A percentile compares a stretch with the other conserved stretches of the same genome.
Conservation (phyloP, 768 basidiomycete species). For the Candolleomyces aberdarensis region DNA sequence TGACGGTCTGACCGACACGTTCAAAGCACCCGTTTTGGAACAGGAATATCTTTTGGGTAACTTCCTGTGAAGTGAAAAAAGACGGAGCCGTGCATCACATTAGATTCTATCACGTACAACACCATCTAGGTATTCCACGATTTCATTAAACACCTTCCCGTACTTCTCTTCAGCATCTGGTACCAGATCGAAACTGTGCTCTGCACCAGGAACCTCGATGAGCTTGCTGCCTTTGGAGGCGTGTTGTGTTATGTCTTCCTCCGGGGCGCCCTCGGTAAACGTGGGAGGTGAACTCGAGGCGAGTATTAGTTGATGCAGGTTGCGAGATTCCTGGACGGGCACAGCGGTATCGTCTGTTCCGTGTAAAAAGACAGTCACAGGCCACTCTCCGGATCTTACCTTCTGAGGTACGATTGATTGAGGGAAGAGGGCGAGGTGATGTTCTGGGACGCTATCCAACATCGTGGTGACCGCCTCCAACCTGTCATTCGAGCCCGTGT, state of each 20-base stretch:
- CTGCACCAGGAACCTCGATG: slow-evolving; percentile 27
- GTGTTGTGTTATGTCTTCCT: too few relatives aligned
- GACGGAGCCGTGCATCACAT: too few relatives aligned
- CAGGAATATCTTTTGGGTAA: too few relatives aligned
- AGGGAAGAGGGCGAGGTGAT: slow-evolving; percentile 40
- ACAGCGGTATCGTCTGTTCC: slow-evolving; percentile 49
- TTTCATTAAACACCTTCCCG: slow-evolving; percentile 7
- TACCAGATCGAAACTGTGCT: slow-evolving; percentile 56
- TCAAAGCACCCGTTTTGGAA: too few relatives aligned
- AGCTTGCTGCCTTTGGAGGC: slow-evolving; percentile 9
- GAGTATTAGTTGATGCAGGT: slow-evolving; percentile 27
- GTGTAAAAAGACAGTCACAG: slow-evolving; percentile 45
- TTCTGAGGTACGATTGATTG: slow-evolving; percentile 29
- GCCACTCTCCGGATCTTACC: slow-evolving; percentile 31
- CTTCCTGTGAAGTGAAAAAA: too few relatives aligned
- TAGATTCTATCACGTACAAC: too few relatives aligned
- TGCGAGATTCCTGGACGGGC: slow-evolving; percentile 35
- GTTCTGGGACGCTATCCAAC: slow-evolving; percentile 21
- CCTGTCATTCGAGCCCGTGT: slow-evolving; percentile 4
- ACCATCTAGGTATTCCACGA: background rate
- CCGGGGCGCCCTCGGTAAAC: too few relatives aligned
- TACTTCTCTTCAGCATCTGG: slow-evolving; percentile 34
- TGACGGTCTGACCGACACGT: too few relatives aligned
- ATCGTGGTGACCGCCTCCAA: background rate
- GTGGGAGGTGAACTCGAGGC: slow-evolving; percentile 23